Base-by-base conservation (phyloP, 805 yeast genomes). In the Wickerhamiella parazyma region DNA sequence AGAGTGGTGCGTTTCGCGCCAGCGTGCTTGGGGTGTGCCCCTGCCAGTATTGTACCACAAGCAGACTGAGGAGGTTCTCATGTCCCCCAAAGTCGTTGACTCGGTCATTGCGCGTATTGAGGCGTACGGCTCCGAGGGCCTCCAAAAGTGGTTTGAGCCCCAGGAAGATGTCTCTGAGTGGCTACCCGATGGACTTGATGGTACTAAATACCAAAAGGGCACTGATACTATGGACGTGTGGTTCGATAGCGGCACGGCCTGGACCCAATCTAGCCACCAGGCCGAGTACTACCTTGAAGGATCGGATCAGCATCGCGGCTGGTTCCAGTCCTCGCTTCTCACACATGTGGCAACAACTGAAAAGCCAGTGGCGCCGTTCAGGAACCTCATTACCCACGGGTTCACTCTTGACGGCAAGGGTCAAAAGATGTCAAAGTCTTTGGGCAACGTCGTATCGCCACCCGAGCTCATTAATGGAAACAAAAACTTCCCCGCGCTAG, bases 1-100 rank as follows among this genome's bases (percentile, higher is more conserved):
- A 49, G 98, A 91, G 57, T 91, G 99, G 99, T 91, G 98, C 63
- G 86, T 91, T 25, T 87, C 97, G 1, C 70, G 99, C 54, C 99
- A 91, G 59, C 75, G 99, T 51, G 70, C 74, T 16, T 91, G 99
- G 99, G 99, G 99, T 37, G 96, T 91, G 26, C 98, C 98, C 1
- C 81, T 91, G 33, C 97, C 98, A 1, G 91, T 82, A 0, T 62
- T 91, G 7, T 82, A 79, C 61, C 65, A 72, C 37, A 65, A 64
- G 43, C 66, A 67, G 29, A 73, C 82, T 1, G 80, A 74, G n/a
- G 75, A 70, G 39, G 80, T 86, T 1, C 50, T 85, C 9, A 64
- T 77, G 58, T 77, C 75, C 36, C 68, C 68, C 17, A 72, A 65
- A 28, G 67, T 75, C 1, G 73, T 86, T 2, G 66, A 61, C 1